Base-by-base conservation (phyloP, 1,284 basidiomycete genomes). In the Violaceomyces palustris region DNA sequence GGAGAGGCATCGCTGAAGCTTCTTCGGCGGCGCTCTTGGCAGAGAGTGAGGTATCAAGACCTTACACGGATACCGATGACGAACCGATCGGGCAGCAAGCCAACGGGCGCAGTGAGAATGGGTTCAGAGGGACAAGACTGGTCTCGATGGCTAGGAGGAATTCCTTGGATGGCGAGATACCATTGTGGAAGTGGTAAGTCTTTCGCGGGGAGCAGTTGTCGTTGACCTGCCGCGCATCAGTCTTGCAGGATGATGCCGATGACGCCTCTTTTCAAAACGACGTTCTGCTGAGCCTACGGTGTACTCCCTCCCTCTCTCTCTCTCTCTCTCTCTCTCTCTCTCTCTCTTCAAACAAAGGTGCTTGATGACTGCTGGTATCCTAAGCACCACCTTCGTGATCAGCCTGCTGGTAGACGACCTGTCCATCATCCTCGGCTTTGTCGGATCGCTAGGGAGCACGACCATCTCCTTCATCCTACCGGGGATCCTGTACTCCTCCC, bases 401-500 rank as follows among this genome's bases (percentile, higher is more conserved):
- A 55, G 51, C 19, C 32, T 73, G 25, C 41, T 64, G n/a, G 61
- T 72, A 23, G 64, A 69, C 28, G 69, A 73, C 39, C 57, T 73
- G 14, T 66, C 62, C n/a, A 43, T 73, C 30, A 61, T 72, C 37
- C 62, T 73, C 24, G 88, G 91, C 4, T 94, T 98, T 70, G 94
- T 99, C 21, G 94, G 94, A 6, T 86, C 90, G 9, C 94, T 93
- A 0, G 94, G 94, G 14, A 92, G 88, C 15, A 97, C 93, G 12
- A 96, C 78, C 26, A 92, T 99, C 60, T 92, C 88, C 8, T 98
- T 98, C 75, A 97, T 98, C 42, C 41, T 98, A 4, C 93, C 94
- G 0, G 90, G 91, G 3, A 42, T 68, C 5, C 45, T 64, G 14
- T 71, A 61, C 42, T 34, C 42, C 30, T 58, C 45, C n/a, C 44